Evolutionary conservation across 78 protist species (phyloP), one percentile per base, ranked within the genome.

Genomic region (Dictyostelium firmibasis): DNA sequence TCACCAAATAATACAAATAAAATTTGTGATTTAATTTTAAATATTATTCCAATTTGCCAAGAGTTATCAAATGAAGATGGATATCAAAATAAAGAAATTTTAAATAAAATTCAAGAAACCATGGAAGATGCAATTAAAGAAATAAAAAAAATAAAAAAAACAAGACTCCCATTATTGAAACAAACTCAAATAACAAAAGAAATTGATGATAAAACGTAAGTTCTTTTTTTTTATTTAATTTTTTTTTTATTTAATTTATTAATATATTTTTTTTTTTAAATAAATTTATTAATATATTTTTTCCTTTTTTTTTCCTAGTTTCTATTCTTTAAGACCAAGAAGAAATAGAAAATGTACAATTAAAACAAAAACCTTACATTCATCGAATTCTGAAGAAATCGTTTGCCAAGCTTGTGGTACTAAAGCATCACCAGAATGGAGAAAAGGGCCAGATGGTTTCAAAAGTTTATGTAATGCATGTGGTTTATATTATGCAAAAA

Each of bases 401-500:
- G 38, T 29, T n/a, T 89, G 94, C 43, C 43, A 18, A 7, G 27
- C 47, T 16, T 89, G 94, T 81, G 94, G 94, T 2, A 69, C 87
- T 8, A 64, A 27, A 4, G 77, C 41, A 16, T 67, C 83, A 23
- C 94, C 94, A 29, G 94, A 89, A 67, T 89, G 94, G 94, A 43
- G 94, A 27, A 89, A 81, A 38, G 85, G 85, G 0, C 85, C 85
- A 6, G 85, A 81, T 8, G 85, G 85, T 47, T 81, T 62, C 7
- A 81, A 81, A 29, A 57, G 76, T 50, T 31, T 89, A 23, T 89
- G 94, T 43, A 89, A 89, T 69, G 94, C 94, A 5, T 89, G 94
- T 89, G 94, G 94, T 53, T 33, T 89, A 5, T 89, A 89, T 67
- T 89, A 81, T 70, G 94, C 94, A 20, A 89, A 89, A 57, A 69